Evolutionary conservation across 129 eudicot genomes (phyloP).

Genomic region (Kitagawia praeruptora): DNA sequence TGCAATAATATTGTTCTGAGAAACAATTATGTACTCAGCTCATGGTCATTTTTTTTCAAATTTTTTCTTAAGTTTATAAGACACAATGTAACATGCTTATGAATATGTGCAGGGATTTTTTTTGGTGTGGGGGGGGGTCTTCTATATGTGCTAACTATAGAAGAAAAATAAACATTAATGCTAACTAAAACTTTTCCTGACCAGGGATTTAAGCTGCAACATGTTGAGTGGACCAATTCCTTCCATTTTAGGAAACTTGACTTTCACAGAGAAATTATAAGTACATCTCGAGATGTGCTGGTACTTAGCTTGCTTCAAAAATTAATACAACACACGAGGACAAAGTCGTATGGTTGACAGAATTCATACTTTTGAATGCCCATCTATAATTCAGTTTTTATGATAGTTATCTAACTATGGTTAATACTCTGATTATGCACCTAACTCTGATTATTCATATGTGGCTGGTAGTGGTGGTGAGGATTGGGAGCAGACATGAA

Average conservation of each 20-base stretch:
- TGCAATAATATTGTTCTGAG: neutral
- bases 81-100: neutral
- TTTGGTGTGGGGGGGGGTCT: neutral
- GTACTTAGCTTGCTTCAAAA: neutral
- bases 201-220: conserved; percentile 86
- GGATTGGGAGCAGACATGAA: neutral
- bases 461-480: neutral
- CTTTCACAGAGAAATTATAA: conserved; percentile 85
- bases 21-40: neutral
- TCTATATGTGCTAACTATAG: neutral
- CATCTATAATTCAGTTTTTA: neutral
- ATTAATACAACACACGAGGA: neutral
- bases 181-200: neutral
- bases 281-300: conserved; percentile 12
- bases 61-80: neutral
- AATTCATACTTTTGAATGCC: neutral
- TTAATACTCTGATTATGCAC: neutral
- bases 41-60: no score
- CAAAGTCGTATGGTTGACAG: neutral
- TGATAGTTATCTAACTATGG: neutral
- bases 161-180: neutral
- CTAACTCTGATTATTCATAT: neutral
- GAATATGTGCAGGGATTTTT: neutral
- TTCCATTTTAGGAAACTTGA: conserved; percentile 79
- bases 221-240: conserved; percentile 75